These are phyloP conservation scores for Magnusiomyces fungicola DNA, from an alignment of 1,139 yeast species.

Conservation along the genomic window DNA sequence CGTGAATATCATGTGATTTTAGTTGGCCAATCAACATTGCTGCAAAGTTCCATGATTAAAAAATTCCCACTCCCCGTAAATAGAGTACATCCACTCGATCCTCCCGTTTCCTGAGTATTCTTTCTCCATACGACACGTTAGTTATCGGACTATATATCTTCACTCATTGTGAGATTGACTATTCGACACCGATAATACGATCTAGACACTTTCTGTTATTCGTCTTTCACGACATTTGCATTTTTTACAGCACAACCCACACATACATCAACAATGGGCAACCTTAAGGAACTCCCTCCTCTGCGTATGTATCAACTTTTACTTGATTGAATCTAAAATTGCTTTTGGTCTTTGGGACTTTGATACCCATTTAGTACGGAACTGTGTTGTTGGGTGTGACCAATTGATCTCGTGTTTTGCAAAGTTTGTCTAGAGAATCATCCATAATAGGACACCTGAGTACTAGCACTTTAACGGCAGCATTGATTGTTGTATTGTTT, in stretches of 20 bases:
- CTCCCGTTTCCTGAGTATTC: neutral
- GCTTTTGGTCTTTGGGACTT: neutral
- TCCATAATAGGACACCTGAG: neutral
- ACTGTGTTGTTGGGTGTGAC: neutral
- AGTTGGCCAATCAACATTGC: neutral
- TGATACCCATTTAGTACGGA: neutral
- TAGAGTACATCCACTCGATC: neutral
- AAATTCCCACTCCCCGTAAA: neutral
- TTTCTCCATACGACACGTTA: neutral
- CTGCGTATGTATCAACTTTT: slow-evolving; percentile 24
- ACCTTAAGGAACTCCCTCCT: slow-evolving; percentile 32
- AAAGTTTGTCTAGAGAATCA: neutral
- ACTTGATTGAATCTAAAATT: neutral
- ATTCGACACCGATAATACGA: neutral
- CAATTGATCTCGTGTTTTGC: neutral
- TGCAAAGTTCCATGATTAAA: neutral
- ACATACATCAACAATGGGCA: slow-evolving; percentile 24
- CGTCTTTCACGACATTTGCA: neutral
- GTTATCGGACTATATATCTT: neutral
- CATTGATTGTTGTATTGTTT: no score
- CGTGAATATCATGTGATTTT: neutral
- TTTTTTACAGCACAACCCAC: no score
- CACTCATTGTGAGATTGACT: neutral
- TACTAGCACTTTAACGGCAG: neutral
- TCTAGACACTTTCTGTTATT: neutral